A percentile compares a stretch with the other conserved stretches of the same genome.
These are phyloP conservation scores for Gastrolobium bilobum DNA, from an alignment of 306 rosid genomes.

Conservation along the genomic window DNA sequence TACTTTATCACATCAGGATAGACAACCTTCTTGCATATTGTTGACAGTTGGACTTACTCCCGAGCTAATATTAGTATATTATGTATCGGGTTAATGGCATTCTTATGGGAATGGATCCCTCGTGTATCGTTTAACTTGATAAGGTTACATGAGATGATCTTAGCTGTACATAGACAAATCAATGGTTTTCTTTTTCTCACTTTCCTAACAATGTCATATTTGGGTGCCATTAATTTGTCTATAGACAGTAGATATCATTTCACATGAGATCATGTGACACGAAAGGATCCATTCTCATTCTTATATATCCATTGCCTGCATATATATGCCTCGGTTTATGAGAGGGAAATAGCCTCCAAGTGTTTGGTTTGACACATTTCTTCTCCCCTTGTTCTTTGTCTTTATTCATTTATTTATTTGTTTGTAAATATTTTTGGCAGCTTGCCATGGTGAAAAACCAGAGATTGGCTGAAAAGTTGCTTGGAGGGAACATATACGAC, in stretches of 20 bases:
- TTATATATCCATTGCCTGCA: not conserved
- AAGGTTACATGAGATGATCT: no score
- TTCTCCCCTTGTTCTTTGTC: not conserved
- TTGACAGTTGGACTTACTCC: not conserved
- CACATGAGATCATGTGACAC: no score
- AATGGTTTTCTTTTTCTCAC: not conserved
- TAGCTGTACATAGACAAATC: no score
- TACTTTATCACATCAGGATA: not conserved
- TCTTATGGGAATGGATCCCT: not conserved
- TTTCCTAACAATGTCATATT: not conserved
- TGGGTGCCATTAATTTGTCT: no score
- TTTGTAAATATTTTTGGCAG: constrained; percentile 57
- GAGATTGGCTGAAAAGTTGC: constrained; percentile 92
- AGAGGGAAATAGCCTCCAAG: not conserved
- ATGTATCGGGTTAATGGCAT: not conserved
- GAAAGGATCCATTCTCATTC: no score
- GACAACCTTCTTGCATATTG: not conserved
- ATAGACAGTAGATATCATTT: no score
- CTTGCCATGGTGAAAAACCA: constrained; percentile 99
- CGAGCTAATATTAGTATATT: not conserved
- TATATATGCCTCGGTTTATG: constrained; percentile 11
- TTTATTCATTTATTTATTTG: constrained; percentile 12
- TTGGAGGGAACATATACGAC: constrained; percentile 84
- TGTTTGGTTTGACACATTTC: constrained; percentile 21
- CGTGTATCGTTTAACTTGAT: no score